Evolutionary conservation across 1,284 basidiomycete species (phyloP).

Genomic region (Ustilago cynodontis): DNA sequence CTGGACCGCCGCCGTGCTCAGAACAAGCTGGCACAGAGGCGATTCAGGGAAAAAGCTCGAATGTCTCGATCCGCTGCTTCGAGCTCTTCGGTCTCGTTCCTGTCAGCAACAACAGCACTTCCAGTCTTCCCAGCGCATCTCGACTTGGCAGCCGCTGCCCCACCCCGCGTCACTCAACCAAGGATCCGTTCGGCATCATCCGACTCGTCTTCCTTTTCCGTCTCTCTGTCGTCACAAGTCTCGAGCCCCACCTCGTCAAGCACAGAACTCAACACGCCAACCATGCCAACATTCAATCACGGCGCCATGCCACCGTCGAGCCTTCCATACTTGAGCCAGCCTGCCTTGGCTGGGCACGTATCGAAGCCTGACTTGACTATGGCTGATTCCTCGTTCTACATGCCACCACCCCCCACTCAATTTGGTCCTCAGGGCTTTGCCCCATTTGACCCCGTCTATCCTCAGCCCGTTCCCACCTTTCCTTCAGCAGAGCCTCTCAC

Average conservation of each 20-base stretch:
- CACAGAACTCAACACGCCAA: slow-evolving; percentile 34
- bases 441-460: not conserved
- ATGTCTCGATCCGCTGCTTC: slow-evolving; percentile 24
- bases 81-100: slow-evolving; percentile 5
- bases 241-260: slow-evolving; percentile 34
- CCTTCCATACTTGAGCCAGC: not conserved
- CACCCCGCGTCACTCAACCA: not conserved
- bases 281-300: slow-evolving; percentile 19
- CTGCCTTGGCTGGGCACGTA: slow-evolving; percentile 1
- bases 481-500: slow-evolving; percentile 20
- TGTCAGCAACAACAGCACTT: slow-evolving; percentile 6
- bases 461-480: not conserved
- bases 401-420: slow-evolving; percentile 4
- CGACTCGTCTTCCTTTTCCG: slow-evolving; percentile 22
- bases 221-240: slow-evolving; percentile 22
- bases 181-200: slow-evolving; percentile 29
- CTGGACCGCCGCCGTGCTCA: slow-evolving; percentile 52
- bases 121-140: slow-evolving; percentile 17
- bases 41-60: slow-evolving; percentile 46
- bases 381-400: slow-evolving; percentile 4
- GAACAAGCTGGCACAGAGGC: slow-evolving; percentile 53
- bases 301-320: not conserved
- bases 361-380: slow-evolving; percentile 1
- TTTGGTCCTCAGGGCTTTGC: slow-evolving; percentile 14
- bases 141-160: slow-evolving; percentile 15